phyloP scores from a whole-genome alignment of 176 grass and related monocot species.

The Poa annua region DNA sequence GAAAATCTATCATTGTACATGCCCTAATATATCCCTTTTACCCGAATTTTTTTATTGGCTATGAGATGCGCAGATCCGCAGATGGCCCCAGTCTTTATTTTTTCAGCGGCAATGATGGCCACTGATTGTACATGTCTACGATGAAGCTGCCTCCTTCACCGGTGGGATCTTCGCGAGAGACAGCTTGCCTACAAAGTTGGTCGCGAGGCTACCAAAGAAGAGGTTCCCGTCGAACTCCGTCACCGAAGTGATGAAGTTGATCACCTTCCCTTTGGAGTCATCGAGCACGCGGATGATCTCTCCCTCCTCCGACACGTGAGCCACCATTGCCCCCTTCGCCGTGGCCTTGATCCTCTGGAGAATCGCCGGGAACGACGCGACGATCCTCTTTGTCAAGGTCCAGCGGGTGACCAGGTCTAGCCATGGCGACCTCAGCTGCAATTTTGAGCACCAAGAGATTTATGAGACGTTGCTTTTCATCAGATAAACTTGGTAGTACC shows the following conservation, averaged over 20 bases:
- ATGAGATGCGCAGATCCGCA: too few relatives aligned
- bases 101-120: too few relatives aligned
- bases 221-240: constrained; percentile 52
- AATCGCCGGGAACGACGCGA: constrained; percentile 43
- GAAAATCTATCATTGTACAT: too few relatives aligned
- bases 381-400: constrained; percentile 21
- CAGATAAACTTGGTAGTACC: too few relatives aligned
- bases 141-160: neutral
- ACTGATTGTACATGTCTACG: too few relatives aligned
- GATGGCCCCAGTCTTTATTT: too few relatives aligned
- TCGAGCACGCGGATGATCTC: constrained; percentile 40
- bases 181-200: constrained; percentile 48
- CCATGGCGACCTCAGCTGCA: constrained; percentile 28
- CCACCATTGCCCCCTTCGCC: constrained; percentile 26
- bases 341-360: neutral
- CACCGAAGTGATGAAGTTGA: constrained; percentile 45
- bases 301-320: constrained; percentile 44
- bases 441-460: neutral
- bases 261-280: constrained; percentile 38
- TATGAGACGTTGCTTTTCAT: neutral
- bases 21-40: too few relatives aligned
- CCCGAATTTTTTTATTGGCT: neutral
- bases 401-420: constrained; percentile 30
- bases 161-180: neutral
- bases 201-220: constrained; percentile 30